Conservation (phyloP, 2,329 filamentous ascomycete genomes). For the Chrysoporthe austroafricana region DNA sequence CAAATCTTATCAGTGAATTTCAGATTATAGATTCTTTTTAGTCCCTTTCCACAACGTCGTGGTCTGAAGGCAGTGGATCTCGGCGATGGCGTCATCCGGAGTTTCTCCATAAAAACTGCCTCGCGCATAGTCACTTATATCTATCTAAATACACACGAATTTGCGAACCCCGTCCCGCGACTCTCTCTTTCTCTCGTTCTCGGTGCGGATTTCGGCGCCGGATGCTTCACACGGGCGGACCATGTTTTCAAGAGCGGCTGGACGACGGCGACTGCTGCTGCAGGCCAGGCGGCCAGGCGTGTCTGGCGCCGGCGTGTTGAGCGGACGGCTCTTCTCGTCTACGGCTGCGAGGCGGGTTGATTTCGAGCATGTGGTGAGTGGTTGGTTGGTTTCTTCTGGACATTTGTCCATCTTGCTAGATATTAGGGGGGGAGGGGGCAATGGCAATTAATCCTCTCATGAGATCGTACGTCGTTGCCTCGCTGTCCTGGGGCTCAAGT, state of each 20-base stretch:
- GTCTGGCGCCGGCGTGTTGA: neutral
- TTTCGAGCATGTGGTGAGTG: conserved; percentile 51
- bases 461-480: too few species aligned
- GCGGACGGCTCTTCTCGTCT: conserved; percentile 41
- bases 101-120: neutral
- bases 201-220: too few species aligned
- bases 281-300: neutral
- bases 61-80: conserved; percentile 1
- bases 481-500: too few species aligned
- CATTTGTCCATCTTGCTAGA: too few species aligned
- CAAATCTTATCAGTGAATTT: too few species aligned
- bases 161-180: neutral
- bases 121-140: neutral
- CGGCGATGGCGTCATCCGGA: conserved; percentile 19
- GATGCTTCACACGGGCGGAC: neutral
- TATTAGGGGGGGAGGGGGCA: too few species aligned
- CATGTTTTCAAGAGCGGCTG: conserved; percentile 24
- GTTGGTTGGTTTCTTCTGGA: neutral
- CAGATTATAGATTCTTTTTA: neutral
- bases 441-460: too few species aligned
- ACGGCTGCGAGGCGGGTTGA: conserved; percentile 41
- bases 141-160: neutral
- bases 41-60: neutral
- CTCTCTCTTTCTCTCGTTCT: neutral
- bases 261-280: conserved; percentile 1